Base-by-base conservation (phyloP, 352 stramenopile species). In the Globisporangium canariense region DNA sequence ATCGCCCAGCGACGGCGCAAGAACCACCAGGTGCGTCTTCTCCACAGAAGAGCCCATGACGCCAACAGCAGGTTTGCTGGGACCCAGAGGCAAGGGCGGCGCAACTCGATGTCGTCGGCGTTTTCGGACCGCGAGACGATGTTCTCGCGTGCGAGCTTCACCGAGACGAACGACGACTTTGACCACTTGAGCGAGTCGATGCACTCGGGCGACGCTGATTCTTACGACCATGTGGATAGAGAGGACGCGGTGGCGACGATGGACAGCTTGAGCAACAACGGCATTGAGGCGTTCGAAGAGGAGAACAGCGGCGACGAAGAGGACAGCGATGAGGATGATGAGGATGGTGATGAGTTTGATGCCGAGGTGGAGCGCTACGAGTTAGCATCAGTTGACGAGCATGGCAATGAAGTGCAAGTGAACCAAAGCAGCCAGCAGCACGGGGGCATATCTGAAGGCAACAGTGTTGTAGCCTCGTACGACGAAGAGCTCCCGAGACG, bases 51-150 rank as follows among this genome's bases (percentile, higher is more conserved):
- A 46, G 7, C 40, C 14, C 63, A 56, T 14, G 16, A 34, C 4
- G 36, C 38, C 22, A 34, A 14, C 0, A n/a, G n/a, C 0, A n/a
- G 5, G 9, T 46, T 60, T n/a, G 32, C 32, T 36, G 60, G 9
- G 13, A 60, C 20, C 14, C 30, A 10, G 25, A 20, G 18, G 28
- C 34, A 41, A 14, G 20, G 51, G 3, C 51, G 51, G 3, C 51
- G 62, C 7, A 34, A 45, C 5, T 58, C 62, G 47, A 54, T 63
- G 6, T 62, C 62, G 38, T 82, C 70, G 18, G 70, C 69, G n/a
- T 66, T 80, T 18, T 85, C 79, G 6, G 75, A 73, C 13, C 65
- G 62, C 25, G 69, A 76, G 38, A 84, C 79, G 46, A 58, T 80
- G 6, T 83, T 79, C 45, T 83, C 77, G 18, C 77, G 70, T 13